Percentiles rank a stretch among this genome's conserved stretches.
phyloP scores from a whole-genome alignment of 2,329 filamentous ascomycete genomes.

The Cordyceps tenuipes region DNA sequence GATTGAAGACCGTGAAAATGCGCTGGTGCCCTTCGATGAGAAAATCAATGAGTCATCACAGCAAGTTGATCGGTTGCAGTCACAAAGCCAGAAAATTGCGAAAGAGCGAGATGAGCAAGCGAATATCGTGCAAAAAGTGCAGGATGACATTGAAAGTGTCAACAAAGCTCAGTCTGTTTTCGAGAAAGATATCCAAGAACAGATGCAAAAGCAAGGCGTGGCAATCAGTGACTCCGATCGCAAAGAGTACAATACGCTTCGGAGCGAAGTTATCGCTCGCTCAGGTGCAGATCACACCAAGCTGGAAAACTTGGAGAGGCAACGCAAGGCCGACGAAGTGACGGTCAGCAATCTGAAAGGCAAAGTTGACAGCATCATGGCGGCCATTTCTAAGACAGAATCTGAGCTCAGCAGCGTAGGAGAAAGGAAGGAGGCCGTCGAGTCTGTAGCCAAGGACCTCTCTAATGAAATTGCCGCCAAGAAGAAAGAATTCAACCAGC shows the following conservation, averaged over 20 bases:
- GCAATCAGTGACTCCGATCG: conserved; percentile 79
- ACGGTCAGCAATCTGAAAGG: conserved; percentile 83
- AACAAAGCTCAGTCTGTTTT: conserved; percentile 84
- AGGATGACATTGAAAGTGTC: conserved; percentile 75
- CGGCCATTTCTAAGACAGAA: conserved; percentile 64
- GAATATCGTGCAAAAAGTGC: conserved; percentile 59
- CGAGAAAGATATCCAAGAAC: conserved; percentile 78
- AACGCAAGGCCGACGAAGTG: conserved; percentile 85
- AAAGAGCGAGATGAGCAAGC: conserved; percentile 71
- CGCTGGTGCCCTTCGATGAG: conserved; percentile 80
- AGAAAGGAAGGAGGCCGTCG: conserved; percentile 57
- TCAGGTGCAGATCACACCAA: conserved; percentile 74
- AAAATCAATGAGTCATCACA: conserved; percentile 74
- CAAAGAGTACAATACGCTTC: conserved; percentile 80
- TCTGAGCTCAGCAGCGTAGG: conserved; percentile 61
- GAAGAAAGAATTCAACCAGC: conserved; percentile 81
- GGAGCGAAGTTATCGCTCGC: conserved; percentile 74
- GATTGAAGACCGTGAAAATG: conserved; percentile 78
- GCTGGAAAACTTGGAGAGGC: conserved; percentile 77
- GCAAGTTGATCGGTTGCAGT: conserved; percentile 60
- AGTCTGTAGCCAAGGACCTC: conserved; percentile 57
- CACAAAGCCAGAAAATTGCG: conserved; percentile 59
- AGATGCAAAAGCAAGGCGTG: conserved; percentile 77
- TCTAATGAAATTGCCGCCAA: conserved; percentile 72
- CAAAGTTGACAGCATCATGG: conserved; percentile 73